Percentiles rank a stretch among this genome's conserved stretches.
phyloP scores from a whole-genome alignment of 805 yeast species.

The Candida chauliodis region DNA sequence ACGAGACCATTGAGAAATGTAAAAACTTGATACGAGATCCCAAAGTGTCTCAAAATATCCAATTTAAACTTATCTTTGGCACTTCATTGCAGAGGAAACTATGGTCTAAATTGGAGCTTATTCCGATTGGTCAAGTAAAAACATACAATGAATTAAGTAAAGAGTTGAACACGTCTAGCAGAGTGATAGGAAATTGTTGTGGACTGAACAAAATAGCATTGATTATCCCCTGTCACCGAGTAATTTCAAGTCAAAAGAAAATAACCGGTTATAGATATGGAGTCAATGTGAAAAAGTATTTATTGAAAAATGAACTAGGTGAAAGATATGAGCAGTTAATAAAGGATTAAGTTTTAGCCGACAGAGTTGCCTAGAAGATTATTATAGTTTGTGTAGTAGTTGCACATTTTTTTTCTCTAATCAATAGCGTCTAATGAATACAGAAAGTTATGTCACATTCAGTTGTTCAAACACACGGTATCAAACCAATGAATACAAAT shows the following conservation, averaged over 20 bases:
- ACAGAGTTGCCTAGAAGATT: too few relatives aligned
- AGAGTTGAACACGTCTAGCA: slow-evolving; percentile 24
- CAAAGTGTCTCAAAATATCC: background rate
- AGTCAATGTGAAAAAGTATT: slow-evolving; percentile 22
- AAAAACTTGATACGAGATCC: slow-evolving; percentile 13
- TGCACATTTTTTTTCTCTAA: too few relatives aligned
- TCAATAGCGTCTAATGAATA: too few relatives aligned
- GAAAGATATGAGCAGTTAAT: slow-evolving; percentile 2
- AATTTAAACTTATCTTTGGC: slow-evolving; percentile 26
- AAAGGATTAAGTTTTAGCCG: background rate
- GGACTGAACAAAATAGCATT: slow-evolving; percentile 38
- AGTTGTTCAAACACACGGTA: too few relatives aligned
- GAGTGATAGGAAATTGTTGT: slow-evolving; percentile 42
- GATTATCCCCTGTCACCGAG: slow-evolving; percentile 44
- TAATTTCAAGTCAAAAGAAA: slow-evolving; percentile 25
- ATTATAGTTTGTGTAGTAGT: too few relatives aligned
- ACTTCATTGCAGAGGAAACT: slow-evolving; percentile 35
- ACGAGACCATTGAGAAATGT: slow-evolving; percentile 11
- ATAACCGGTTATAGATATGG: slow-evolving; percentile 42
- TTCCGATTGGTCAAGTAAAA: slow-evolving; percentile 25
- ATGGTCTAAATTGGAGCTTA: slow-evolving; percentile 30
- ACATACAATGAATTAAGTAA: slow-evolving; percentile 32
- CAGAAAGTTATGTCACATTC: too few relatives aligned
- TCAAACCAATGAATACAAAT: background rate
- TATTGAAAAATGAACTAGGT: slow-evolving; percentile 17